Evolutionary conservation across 257 asterid species (phyloP).

Genomic region (Scutellaria galericulata): DNA sequence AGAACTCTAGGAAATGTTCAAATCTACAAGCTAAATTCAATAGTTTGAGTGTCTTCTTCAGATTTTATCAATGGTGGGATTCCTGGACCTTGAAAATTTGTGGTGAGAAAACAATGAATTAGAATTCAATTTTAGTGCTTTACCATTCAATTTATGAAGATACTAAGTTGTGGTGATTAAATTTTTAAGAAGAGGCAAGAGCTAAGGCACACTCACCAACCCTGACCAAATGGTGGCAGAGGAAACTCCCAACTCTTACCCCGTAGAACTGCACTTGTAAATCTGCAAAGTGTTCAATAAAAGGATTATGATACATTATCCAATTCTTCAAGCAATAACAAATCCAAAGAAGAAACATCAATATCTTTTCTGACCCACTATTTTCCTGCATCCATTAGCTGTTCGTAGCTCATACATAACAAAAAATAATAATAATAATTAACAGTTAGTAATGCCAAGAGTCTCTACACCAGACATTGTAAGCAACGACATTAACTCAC

Average conservation of each 20-base stretch:
- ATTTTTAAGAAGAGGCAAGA: constrained; percentile 1
- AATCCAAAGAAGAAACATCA: constrained; percentile 3
- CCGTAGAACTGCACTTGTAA: constrained; percentile 88
- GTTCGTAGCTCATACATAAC: constrained; percentile 20
- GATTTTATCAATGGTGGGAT: background rate
- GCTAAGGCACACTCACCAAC: constrained; percentile 62
- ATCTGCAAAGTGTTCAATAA: constrained; percentile 48
- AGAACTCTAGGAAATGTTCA: constrained; percentile 13
- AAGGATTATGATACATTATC: background rate
- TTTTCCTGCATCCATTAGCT: constrained; percentile 10
- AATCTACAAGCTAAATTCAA: background rate
- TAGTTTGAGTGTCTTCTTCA: background rate
- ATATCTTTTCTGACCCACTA: background rate
- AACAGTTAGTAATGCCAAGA: background rate
- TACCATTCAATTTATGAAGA: background rate
- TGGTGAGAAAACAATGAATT: background rate
- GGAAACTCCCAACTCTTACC: constrained; percentile 91
- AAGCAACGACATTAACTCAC: background rate
- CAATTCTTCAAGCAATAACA: constrained; percentile 22
- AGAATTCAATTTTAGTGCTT: background rate
- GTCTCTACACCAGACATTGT: background rate
- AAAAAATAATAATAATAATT: background rate
- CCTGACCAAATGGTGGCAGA: constrained; percentile 93
- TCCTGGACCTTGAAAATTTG: background rate
- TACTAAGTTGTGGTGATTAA: background rate